A percentile compares a stretch with the other conserved stretches of the same genome.
phyloP scores from a whole-genome alignment of 176 grass and related monocot species.

The Thinopyrum elongatum region DNA sequence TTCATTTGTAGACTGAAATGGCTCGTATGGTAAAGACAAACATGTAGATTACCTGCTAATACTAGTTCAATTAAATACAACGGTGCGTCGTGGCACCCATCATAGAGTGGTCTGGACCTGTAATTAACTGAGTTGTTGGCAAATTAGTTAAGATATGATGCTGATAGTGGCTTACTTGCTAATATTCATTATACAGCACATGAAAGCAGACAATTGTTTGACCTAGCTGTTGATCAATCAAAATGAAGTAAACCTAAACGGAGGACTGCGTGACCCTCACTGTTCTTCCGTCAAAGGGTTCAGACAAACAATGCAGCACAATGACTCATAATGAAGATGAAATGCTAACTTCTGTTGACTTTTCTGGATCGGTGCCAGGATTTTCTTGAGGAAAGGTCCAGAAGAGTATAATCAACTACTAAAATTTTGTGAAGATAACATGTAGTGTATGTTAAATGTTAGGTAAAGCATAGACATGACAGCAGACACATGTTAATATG shows the following conservation, averaged over 20 bases:
- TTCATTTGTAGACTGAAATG: neutral
- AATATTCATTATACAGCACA: conserved; percentile 24
- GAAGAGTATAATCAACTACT: neutral
- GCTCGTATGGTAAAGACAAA: conserved; percentile 30
- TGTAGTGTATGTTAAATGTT: conserved; percentile 16
- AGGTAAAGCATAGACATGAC: conserved; percentile 24
- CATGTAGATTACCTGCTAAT: conserved; percentile 39
- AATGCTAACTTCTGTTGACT: conserved; percentile 31
- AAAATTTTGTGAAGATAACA: conserved; percentile 2
- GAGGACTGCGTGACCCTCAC: conserved; percentile 8
- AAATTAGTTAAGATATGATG: conserved; percentile 48
- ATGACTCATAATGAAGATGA: conserved; percentile 18
- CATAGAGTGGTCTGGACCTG: neutral
- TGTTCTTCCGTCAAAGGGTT: conserved; percentile 30
- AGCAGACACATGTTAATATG: conserved; percentile 9
- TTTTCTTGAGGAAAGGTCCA: conserved; percentile 18
- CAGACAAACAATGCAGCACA: conserved; percentile 10
- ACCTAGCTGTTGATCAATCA: conserved; percentile 44
- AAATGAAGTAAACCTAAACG: conserved; percentile 37
- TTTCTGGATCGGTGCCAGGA: conserved; percentile 19
- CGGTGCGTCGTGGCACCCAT: conserved; percentile 21
- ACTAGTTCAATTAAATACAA: conserved; percentile 25
- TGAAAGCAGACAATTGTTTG: conserved; percentile 38
- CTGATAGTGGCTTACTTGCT: conserved; percentile 42
- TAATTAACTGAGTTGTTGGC: conserved; percentile 44